A percentile compares a stretch with the other conserved stretches of the same genome.
Evolutionary conservation across 129 eudicot genomes (phyloP).

Genomic region (Mikania micrantha): DNA sequence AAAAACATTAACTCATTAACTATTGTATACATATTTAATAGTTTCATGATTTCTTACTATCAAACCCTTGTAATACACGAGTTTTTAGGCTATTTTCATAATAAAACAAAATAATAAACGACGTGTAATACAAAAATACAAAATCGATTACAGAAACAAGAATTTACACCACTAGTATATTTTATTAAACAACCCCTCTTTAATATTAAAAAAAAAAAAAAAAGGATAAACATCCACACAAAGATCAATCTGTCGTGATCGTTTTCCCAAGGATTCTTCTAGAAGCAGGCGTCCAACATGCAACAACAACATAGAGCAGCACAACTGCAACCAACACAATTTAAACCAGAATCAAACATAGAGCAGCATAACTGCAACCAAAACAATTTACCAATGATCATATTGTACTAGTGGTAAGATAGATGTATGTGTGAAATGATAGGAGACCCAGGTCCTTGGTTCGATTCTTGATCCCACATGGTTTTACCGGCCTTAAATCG

Average conservation of each 20-base stretch:
- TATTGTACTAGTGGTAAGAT: too few species aligned
- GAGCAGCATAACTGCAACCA: too few species aligned
- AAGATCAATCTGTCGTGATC: background rate
- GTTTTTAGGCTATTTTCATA: background rate
- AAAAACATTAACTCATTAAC: too few species aligned
- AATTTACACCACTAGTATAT: background rate
- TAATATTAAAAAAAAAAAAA: too few species aligned
- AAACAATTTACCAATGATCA: too few species aligned
- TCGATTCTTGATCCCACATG: too few species aligned
- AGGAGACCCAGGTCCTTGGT: too few species aligned
- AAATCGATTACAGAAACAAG: background rate
- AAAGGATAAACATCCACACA: background rate
- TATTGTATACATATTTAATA: too few species aligned
- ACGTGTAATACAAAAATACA: background rate
- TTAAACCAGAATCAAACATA: background rate
- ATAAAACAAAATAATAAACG: background rate
- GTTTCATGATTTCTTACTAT: too few species aligned
- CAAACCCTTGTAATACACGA: too few species aligned
- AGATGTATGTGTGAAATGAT: too few species aligned
- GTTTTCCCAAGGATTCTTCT: background rate
- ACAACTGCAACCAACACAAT: constrained; percentile 20
- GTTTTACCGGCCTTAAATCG: too few species aligned
- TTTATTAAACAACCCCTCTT: background rate
- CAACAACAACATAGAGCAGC: constrained; percentile 56
- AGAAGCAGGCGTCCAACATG: constrained; percentile 52